phyloP scores from a whole-genome alignment of 163 green algal genomes.

The Trebouxiophyceae sp. region DNA sequence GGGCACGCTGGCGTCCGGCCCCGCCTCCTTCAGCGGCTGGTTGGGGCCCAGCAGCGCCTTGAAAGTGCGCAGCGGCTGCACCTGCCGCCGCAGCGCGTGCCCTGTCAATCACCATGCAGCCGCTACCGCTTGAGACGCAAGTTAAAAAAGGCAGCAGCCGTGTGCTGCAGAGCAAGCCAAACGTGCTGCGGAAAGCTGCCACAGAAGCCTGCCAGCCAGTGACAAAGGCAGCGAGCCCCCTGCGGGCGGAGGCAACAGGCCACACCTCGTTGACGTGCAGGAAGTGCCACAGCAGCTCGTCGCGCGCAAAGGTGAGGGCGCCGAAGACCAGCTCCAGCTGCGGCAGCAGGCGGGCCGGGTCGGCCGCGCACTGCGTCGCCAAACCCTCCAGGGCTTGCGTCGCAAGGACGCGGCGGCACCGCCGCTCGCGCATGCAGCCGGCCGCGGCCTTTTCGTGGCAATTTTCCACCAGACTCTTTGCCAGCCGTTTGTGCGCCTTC shows the following conservation, averaged over 20 bases:
- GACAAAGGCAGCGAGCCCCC: too few relatives aligned
- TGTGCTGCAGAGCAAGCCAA: too few relatives aligned
- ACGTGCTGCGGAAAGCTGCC: too few relatives aligned
- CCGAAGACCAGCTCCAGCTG: conserved; percentile 5
- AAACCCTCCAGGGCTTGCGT: conserved; percentile 4
- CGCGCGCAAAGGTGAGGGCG: conserved; percentile 3
- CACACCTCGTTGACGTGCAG: conserved; percentile 15
- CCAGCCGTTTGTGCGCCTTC: background rate
- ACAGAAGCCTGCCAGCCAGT: too few relatives aligned
- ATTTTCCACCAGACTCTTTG: background rate
- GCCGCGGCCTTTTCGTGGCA: background rate
- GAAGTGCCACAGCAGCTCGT: conserved; percentile 15
- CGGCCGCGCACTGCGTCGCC: background rate
- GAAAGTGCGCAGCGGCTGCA: background rate
- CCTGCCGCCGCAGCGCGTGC: background rate
- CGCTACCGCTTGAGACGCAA: too few relatives aligned
- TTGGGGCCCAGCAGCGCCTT: conserved; percentile 2
- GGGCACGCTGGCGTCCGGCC: conserved; percentile 3
- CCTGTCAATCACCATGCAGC: too few relatives aligned
- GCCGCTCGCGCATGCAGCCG: conserved; percentile 12
- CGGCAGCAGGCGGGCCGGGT: background rate
- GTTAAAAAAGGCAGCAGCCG: too few relatives aligned
- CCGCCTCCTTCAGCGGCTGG: conserved; percentile 10
- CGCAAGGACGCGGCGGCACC: background rate
- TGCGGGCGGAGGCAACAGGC: too few relatives aligned